Conservation (phyloP, 176 grass and related monocot species). For the Hordeum marinum region DNA sequence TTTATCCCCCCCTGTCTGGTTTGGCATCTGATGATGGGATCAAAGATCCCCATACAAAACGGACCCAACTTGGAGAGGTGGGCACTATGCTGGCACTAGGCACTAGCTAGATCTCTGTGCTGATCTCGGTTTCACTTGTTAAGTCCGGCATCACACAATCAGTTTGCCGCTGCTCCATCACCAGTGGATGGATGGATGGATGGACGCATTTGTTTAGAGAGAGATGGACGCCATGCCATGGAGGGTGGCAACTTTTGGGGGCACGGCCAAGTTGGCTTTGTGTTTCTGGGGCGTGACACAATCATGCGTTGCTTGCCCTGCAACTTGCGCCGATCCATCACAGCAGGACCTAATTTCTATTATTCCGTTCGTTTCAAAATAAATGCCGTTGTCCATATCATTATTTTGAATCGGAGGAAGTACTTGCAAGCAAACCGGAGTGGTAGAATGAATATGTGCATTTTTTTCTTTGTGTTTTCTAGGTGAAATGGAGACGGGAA, state of each 20-base stretch:
- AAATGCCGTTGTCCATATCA: too few species aligned
- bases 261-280: neutral
- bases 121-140: conserved; percentile 34
- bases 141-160: neutral
- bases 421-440: neutral
- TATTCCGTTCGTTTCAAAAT: too few species aligned
- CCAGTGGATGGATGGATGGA: neutral
- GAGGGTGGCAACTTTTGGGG: conserved; percentile 20
- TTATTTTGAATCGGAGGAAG: too few species aligned
- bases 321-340: neutral
- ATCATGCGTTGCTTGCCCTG: conserved; percentile 12
- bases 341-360: neutral
- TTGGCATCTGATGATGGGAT: conserved; percentile 34
- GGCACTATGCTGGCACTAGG: conserved; percentile 20
- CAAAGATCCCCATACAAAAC: conserved; percentile 30
- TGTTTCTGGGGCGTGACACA: neutral
- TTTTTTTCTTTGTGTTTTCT: neutral
- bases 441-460: neutral
- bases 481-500: neutral
- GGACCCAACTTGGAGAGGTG: conserved; percentile 23
- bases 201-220: neutral
- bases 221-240: neutral
- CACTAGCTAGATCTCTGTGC: conserved; percentile 38
- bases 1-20: conserved; percentile 24
- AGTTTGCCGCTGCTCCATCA: neutral